Conservation (phyloP, 805 yeast species). For the Cyberlindnera xishuangbannaensis region DNA sequence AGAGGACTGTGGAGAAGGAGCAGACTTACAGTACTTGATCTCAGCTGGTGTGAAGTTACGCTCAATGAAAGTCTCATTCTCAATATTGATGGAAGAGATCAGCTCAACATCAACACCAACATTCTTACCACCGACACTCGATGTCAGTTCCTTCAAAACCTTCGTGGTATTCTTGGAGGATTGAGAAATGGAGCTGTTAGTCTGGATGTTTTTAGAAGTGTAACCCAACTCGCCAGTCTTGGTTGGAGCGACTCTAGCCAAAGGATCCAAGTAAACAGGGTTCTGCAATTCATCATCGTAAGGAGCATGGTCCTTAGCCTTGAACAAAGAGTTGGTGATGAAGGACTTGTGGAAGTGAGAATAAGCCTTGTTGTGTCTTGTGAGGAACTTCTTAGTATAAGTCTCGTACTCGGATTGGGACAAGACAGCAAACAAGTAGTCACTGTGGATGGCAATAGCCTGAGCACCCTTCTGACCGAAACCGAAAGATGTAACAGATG, state of each 20-base stretch:
- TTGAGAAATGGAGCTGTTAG: constrained; percentile 36
- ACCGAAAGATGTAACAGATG: constrained; percentile 94
- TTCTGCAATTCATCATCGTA: constrained; percentile 84
- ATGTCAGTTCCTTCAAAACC: constrained; percentile 52
- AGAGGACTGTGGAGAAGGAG: constrained; percentile 81
- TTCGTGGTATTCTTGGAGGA: constrained; percentile 56
- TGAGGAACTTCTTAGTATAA: constrained; percentile 63
- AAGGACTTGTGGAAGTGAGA: constrained; percentile 94
- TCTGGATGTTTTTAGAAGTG: constrained; percentile 47
- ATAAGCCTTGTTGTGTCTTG: constrained; percentile 86
- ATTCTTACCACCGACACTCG: constrained; percentile 39
- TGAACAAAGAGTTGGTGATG: constrained; percentile 84
- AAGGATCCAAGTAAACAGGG: constrained; percentile 91
- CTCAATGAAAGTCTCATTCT: constrained; percentile 86
- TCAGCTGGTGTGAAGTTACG: constrained; percentile 87
- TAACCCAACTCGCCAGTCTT: constrained; percentile 42
- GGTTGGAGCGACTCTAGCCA: constrained; percentile 47
- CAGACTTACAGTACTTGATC: constrained; percentile 65
- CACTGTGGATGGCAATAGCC: constrained; percentile 87
- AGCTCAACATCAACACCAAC: constrained; percentile 98
- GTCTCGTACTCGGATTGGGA: constrained; percentile 63
- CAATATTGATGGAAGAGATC: constrained; percentile 70
- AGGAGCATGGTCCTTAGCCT: constrained; percentile 91
- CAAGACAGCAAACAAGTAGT: constrained; percentile 83
- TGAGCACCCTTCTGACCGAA: constrained; percentile 99